Evolutionary conservation across 208 protist species (phyloP).

Genomic region (Acanthamoeba royreba): DNA sequence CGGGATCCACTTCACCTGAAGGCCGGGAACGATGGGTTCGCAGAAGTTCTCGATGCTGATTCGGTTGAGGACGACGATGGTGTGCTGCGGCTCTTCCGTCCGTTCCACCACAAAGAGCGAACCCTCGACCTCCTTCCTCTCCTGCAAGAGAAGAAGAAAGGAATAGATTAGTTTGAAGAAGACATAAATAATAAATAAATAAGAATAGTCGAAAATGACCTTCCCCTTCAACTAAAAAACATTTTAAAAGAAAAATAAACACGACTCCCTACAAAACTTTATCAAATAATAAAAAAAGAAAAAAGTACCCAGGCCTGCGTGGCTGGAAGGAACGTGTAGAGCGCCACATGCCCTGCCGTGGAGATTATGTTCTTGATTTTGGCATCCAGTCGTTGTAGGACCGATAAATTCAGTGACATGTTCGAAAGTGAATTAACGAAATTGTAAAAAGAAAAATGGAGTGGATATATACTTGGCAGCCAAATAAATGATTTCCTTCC

Average conservation of each 20-base stretch:
- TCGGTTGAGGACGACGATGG: slow-evolving; percentile 8
- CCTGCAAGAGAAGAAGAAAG: not conserved
- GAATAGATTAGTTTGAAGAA: not conserved
- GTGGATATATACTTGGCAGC: too few species aligned
- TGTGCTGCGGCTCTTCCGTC: not conserved
- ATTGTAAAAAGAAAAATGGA: too few species aligned
- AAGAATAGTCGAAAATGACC: not conserved
- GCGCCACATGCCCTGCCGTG: not conserved
- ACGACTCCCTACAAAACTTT: too few species aligned
- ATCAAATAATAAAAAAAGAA: too few species aligned
- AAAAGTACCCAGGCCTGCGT: not conserved
- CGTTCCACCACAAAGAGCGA: not conserved
- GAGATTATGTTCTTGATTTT: not conserved
- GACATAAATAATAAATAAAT: not conserved
- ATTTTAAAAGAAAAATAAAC: too few species aligned
- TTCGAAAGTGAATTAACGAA: too few species aligned
- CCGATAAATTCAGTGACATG: not conserved
- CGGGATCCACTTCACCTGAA: not conserved
- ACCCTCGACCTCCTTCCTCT: not conserved
- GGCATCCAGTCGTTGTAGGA: not conserved
- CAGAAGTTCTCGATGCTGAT: not conserved
- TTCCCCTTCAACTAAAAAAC: too few species aligned
- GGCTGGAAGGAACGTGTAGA: not conserved
- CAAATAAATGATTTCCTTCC: too few species aligned
- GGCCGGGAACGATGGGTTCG: not conserved